Evolutionary conservation across 106 monocot genomes (phyloP), one percentile per base, ranked within the genome.

Genomic region (Narthecium ossifragum): DNA sequence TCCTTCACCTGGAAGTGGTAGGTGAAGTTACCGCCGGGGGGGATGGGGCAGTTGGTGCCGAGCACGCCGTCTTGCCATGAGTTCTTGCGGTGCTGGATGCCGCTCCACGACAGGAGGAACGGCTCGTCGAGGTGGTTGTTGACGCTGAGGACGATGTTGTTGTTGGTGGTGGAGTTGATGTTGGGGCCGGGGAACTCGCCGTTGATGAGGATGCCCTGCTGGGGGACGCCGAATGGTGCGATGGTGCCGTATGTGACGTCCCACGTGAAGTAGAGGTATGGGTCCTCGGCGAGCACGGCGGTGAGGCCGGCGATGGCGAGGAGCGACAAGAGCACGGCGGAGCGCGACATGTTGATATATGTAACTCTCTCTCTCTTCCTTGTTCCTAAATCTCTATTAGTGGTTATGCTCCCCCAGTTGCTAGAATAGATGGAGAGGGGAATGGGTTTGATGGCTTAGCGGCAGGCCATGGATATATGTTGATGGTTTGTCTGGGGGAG

Each of bases 1-100:
- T 88, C 87, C 84, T 92, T 92, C 15, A 78, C 70, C 45, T 92
- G 92, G 73, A 77, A 84, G 32, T 75, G 70, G 72, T 92, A 92
- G 24, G 87, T 87, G 58, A 57, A 72, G 78, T 92, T 92, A 1
- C 29, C 67, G 3, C 84, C 87, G 0, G 80, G 84, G 0, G 31
- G 69, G 71, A 92, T 92, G 9, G 84, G 92, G 65, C 87, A 92
- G 63, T 78, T 86, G 37, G 92, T 92, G 9, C 86, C 92, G 1
- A 69, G 61, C 67, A 78, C 37, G 0, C 92, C 92, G 60, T 92
- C 92, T 60, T 73, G 62, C 92, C 92, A 92, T 17, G 87, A 92
- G 64, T 92, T 92, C 78, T 78, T 80, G 70, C 92, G 66, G 40
- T 87, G 83, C 61, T 92, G 84, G 46, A 92, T 81, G 2, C 87